Base-by-base conservation (phyloP, 805 yeast genomes). In the Phaffomyces thermotolerans region DNA sequence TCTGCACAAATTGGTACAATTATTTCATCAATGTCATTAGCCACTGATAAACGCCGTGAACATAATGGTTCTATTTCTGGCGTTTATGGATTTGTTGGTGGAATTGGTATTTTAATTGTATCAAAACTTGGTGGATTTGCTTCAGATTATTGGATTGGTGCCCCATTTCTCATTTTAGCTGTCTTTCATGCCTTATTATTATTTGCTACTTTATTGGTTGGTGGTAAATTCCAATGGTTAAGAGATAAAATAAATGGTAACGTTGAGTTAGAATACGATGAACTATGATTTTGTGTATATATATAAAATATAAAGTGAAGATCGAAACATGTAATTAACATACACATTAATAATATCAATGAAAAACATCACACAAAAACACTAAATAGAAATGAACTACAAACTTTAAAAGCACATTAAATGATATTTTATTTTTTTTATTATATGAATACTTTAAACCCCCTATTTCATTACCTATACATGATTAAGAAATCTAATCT, bases 41-140 rank as follows among this genome's bases (percentile, higher is more conserved):
- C 76, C 29, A 70, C 75, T 6, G 74, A 71, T 41, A 61, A 64
- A 33, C 66, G 70, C 27, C 62, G 70, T 30, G 63, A 60, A 20
- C 64, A 70, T 44, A 73, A 76, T 39, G 89, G 89, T n/a, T 69
- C 84, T 3, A 71, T 83, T 34, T 73, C 82, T 40, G 91, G 91
- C 7, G 75, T 80, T 12, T 80, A 78, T 56, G 73, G 82, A n/a
- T 71, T 83, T 43, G 66, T 73, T 50, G 89, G 88, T 15, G 86
- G 86, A 1, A 40, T 79, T 8, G 91, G 91, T 3, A 79, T 82
- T 24, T 62, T 83, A 44, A 41, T 79, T 1, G 63, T 81, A 25
- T 73, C 80, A 31, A 76, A 75, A 52, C 31, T 79, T 9, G 90
- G 89, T 6, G 89, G 89, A 4, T 53, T 63, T 14, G 64, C 76